Conservation (phyloP, 176 grass and related monocot genomes). For the Zoysia pacifica region DNA sequence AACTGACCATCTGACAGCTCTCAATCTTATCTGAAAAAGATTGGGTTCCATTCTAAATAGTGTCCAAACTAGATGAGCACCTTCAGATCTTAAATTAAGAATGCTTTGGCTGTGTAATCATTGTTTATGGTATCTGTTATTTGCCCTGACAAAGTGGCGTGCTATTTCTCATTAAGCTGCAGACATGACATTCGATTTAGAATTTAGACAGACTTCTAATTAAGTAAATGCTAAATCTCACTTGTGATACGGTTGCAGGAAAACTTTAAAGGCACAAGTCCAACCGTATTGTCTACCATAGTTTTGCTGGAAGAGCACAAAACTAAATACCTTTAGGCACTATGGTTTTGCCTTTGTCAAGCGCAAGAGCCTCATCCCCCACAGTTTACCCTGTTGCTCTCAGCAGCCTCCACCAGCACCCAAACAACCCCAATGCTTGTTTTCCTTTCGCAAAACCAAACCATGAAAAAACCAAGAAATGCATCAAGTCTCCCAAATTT, state of each 20-base stretch:
- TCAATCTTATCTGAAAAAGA: not conserved
- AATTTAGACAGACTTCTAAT: not conserved
- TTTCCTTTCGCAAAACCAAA: slow-evolving; percentile 32
- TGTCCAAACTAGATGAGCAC: not conserved
- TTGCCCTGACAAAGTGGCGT: not conserved
- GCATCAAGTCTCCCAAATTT: slow-evolving; percentile 22
- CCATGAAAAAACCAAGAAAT: slow-evolving; percentile 31
- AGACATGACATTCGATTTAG: not conserved
- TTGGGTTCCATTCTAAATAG: slow-evolving; percentile 8
- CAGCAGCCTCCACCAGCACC: slow-evolving; percentile 25
- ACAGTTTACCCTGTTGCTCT: slow-evolving; percentile 13
- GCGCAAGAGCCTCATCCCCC: slow-evolving; percentile 35
- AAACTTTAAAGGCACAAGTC: slow-evolving; percentile 8
- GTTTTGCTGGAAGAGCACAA: slow-evolving; percentile 5
- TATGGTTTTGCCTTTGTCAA: slow-evolving; percentile 37
- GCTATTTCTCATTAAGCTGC: not conserved
- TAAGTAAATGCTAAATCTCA: slow-evolving; percentile 12
- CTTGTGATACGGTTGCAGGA: slow-evolving; percentile 28
- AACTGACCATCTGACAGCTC: not conserved
- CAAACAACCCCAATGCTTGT: slow-evolving; percentile 25
- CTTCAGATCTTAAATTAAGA: not conserved
- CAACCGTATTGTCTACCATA: not conserved
- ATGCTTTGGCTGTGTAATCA: not conserved
- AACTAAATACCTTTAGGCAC: slow-evolving; percentile 3
- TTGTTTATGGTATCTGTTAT: not conserved